Evolutionary conservation across 2,329 filamentous ascomycete species (phyloP).

Genomic region (Didymella keratinophila): DNA sequence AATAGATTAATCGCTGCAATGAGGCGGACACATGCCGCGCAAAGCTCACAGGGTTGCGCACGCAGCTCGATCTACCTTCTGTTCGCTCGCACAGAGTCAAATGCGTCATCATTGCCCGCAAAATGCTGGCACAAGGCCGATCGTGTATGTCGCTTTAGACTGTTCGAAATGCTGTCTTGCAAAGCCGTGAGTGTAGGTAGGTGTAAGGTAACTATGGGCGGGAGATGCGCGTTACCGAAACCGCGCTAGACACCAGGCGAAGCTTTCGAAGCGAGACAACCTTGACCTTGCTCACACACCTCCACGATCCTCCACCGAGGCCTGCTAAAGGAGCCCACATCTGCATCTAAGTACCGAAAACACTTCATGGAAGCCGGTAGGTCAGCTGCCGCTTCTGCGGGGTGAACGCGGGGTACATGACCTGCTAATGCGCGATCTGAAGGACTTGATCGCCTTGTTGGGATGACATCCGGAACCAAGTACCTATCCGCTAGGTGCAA

Average conservation of each 20-base stretch:
- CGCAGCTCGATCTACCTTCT: too few relatives aligned
- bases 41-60: background rate
- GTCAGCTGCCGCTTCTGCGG: conserved; percentile 5
- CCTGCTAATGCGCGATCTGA: background rate
- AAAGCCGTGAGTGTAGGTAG: background rate
- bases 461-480: background rate
- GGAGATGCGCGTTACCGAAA: background rate
- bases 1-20: background rate
- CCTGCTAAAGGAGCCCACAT: background rate
- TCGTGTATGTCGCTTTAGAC: background rate
- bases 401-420: background rate
- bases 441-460: background rate
- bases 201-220: background rate
- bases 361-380: background rate
- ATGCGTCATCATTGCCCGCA: too few relatives aligned
- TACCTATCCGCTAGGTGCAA: too few relatives aligned
- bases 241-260: background rate
- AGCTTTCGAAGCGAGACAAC: background rate
- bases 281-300: conserved; percentile 2
- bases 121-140: too few relatives aligned
- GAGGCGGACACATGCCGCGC: background rate
- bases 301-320: conserved; percentile 1
- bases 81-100: too few relatives aligned
- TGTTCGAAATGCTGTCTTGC: background rate
- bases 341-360: background rate